Base-by-base conservation (phyloP, 257 asterid species). In the Penstemon eatonii region DNA sequence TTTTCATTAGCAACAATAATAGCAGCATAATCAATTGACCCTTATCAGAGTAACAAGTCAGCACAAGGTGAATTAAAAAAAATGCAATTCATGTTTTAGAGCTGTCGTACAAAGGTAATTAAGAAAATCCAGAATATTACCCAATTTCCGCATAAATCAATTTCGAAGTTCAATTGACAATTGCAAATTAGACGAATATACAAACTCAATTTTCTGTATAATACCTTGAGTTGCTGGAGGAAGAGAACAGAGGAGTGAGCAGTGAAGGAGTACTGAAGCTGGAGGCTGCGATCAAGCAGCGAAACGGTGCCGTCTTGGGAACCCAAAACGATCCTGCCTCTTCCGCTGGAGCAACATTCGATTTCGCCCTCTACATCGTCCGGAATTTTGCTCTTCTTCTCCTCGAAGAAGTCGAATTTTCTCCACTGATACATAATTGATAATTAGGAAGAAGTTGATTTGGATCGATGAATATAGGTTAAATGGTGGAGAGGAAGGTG, bases 211-310 rank as follows among this genome's bases (percentile, higher is more conserved):
- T 25, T 19, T 25, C 42, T 13, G 15, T 2, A 41, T 5, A 18
- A 6, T 47, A 92, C 97, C 96, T 88, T 93, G 80, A 93, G 99
- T 59, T 90, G 99, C 78, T 90, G 99, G 74, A 93, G 92, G 81
- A 83, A 90, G 66, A 84, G 89, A 54, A 93, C 86, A 11, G 99
- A 84, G 42, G 96, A 82, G 76, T 93, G 96, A 79, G 97, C 96
- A 55, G 80, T 84, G 74, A 93, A 93, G 13, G 90, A 82, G 79
- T 80, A 81, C 64, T 83, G 87, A 73, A 81, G 82, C 83, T 90
- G 94, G 68, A 93, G 83, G 46, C 80, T 87, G 0, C 97, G 92
- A 87, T 93, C 99, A 69, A 93, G 83, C 52, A 85, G 74, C 4
- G 88, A 85, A 79, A 91, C 95, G 67, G 69, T 63, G 78, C 99